Conservation (phyloP, 2,329 filamentous ascomycete species). For the Fusarium oligoseptatum region DNA sequence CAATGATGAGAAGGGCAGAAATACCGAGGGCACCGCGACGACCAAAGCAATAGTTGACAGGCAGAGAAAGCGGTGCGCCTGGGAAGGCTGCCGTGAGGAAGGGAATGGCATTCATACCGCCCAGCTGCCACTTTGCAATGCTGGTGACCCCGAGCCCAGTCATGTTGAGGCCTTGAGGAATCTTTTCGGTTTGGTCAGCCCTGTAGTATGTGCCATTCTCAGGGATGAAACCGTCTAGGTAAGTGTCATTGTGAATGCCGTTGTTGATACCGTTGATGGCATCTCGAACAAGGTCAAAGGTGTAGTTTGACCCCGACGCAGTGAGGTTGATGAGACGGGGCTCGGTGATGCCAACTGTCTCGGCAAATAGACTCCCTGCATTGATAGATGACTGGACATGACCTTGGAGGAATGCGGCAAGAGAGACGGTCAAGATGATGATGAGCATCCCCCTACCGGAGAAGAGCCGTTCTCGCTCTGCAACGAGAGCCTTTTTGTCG, state of each 20-base stretch:
- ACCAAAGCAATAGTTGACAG: conserved; percentile 55
- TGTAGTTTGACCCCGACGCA: neutral
- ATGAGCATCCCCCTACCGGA: conserved; percentile 33
- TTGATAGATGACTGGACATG: conserved; percentile 59
- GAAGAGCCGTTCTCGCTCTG: conserved; percentile 50
- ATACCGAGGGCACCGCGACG: conserved; percentile 55
- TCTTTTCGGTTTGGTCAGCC: neutral
- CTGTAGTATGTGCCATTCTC: neutral
- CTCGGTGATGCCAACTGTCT: conserved; percentile 24
- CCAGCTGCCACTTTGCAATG: conserved; percentile 36
- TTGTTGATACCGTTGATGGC: neutral
- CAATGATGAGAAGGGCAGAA: conserved; percentile 54
- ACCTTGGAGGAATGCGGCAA: conserved; percentile 59
- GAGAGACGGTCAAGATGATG: conserved; percentile 51
- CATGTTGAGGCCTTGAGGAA: neutral
- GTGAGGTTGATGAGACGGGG: neutral
- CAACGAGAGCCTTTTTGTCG: conserved; percentile 12
- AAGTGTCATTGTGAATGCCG: neutral
- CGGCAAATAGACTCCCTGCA: conserved; percentile 50
- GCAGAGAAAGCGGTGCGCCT: conserved; percentile 53
- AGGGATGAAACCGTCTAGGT: neutral
- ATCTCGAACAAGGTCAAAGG: neutral
- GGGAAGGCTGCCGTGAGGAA: conserved; percentile 54
- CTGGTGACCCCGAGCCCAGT: neutral
- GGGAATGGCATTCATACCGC: conserved; percentile 54